Base-by-base conservation (phyloP, 345 rosid genomes). In the Eucalyptus viminalis region DNA sequence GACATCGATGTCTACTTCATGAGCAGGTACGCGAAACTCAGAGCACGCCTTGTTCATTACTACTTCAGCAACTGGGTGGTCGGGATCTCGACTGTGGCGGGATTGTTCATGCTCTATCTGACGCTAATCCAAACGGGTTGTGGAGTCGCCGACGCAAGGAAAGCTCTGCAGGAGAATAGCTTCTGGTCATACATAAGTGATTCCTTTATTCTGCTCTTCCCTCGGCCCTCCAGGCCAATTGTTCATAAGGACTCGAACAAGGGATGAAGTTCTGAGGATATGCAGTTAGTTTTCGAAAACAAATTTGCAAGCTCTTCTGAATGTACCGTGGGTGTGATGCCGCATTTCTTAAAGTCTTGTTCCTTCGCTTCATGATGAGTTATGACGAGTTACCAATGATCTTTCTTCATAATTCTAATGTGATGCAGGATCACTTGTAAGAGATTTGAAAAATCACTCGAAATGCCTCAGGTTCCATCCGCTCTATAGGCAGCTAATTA, bases 21-120 rank as follows among this genome's bases (percentile, higher is more conserved):
- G 43, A 86, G 87, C 14, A 2, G 9, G 40, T 86, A 67, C 43
- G 90, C 91, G 5, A 80, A 27, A 54, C 29, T 85, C 76, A 87
- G 91, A 62, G 90, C 90, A 14, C 29, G 81, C n/a, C 67, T 92
- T 87, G 90, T 88, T 44, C 90, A 87, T 85, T 76, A 89, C 76
- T 91, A 92, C 49, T 91, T 92, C 80, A 58, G 92, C 87, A 91
- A 40, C 83, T 89, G 89, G 89, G 89, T 53, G 19, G 89, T 90
- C 19, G 90, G 89, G 17, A 80, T 92, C 31, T 92, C 93, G 8
- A 88, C 90, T 1, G 49, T 86, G 31, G 91, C 88, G 21, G 93
- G 91, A 7, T 19, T 87, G 34, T 25, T 89, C 8, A 69, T 58
- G 62, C 90, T 90, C 27, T 85, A 89, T 80, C 91, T 90, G 58